Base-by-base conservation (phyloP, 2,329 filamentous ascomycete species). In the Nigrospora sphaerica region DNA sequence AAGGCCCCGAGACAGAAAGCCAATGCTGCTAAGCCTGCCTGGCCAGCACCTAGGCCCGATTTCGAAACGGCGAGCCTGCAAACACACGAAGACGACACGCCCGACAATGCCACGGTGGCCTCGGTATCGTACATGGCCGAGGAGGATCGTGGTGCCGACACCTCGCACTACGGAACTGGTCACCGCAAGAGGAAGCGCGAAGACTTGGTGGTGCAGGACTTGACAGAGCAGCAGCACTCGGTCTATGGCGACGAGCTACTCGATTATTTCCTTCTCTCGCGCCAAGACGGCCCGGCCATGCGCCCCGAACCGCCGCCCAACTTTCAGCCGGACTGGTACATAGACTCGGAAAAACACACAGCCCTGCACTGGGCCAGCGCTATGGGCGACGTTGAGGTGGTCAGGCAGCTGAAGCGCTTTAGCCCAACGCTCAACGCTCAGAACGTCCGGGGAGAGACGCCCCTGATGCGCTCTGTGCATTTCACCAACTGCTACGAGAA, bases 401-500 rank as follows among this genome's bases (percentile, higher is more conserved):
- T 96, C 51, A 89, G 85, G 63, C 86, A 95, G 63, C 74, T 98
- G 16, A 85, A 93, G 56, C 78, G 82, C 36, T 89, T 91, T 50
- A 85, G 87, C 37, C 90, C 92, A 12, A 81, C 81, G 50, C 74
- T 89, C 14, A 80, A 81, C 31, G 81, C 84, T 3, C 77, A 85
- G 45, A 91, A 90, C 47, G 69, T 79, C 39, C 74, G 81, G 17
- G 85, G 86, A 47, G 92, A 97, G 67, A 97, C 93, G 0, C 92
- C 93, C 0, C 79, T 98, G 33, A 96, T 98, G 81, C 85, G 91
- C 38, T 87, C 89, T 6, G 91, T 97, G 46, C 81, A 95, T 61
- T 98, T 97, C 65, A 97, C 92, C 39, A 98, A 98, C 65, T 95
- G 93, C 63, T 93, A 85, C 64, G 93, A 97, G 64, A 95, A 93